Conservation (phyloP, 2,329 filamentous ascomycete species). For the Monosporascus sp. region DNA sequence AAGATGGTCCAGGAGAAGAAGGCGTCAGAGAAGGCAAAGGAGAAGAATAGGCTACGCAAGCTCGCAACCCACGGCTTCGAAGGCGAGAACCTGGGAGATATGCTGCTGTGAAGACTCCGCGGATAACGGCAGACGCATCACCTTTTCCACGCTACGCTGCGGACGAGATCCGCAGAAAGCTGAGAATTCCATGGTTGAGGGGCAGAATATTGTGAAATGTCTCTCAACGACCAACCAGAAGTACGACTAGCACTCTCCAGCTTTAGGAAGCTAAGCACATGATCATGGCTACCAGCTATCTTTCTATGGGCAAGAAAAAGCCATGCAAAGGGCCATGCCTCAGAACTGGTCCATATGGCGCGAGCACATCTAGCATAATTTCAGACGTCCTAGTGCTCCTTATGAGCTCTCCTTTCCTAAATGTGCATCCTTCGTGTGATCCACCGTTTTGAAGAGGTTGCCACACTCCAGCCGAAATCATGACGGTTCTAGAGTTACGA, state of each 20-base stretch:
- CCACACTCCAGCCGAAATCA: too few species aligned
- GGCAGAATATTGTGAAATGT: slow-evolving; percentile 65
- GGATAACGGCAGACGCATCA: background rate
- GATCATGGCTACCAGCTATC: too few species aligned
- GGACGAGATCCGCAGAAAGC: too few species aligned
- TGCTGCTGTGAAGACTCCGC: slow-evolving; percentile 51
- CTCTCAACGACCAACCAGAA: slow-evolving; percentile 12
- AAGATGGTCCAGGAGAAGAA: slow-evolving; percentile 69
- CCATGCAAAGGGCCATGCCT: too few species aligned
- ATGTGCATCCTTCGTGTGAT: too few species aligned
- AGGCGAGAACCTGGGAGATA: slow-evolving; percentile 74
- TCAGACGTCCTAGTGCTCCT: too few species aligned
- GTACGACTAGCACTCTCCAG: background rate
- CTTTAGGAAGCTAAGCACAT: background rate
- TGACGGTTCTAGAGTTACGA: too few species aligned
- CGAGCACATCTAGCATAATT: too few species aligned
- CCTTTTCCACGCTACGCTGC: background rate
- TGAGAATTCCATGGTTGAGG: slow-evolving; percentile 4
- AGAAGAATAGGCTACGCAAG: slow-evolving; percentile 68
- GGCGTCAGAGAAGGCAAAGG: slow-evolving; percentile 60
- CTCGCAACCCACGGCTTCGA: slow-evolving; percentile 79
- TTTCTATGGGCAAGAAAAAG: too few species aligned
- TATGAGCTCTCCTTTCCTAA: too few species aligned
- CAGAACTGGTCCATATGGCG: too few species aligned
- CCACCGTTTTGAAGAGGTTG: too few species aligned